Base-by-base conservation (phyloP, 1,284 basidiomycete genomes). In the Malassezia vespertilionis region DNA sequence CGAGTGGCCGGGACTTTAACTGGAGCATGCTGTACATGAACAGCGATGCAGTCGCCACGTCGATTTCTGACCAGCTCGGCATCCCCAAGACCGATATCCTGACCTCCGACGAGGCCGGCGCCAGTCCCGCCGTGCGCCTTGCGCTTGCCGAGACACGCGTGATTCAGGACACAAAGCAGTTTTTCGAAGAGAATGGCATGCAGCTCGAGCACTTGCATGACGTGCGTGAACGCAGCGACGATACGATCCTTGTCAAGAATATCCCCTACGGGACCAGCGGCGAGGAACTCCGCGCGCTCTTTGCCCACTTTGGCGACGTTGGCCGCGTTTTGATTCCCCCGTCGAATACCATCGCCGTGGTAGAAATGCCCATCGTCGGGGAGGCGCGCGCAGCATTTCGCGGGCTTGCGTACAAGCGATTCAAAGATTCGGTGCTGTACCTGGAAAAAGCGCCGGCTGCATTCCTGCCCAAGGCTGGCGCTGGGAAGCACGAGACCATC, bases 11-110 rank as follows among this genome's bases (percentile, higher is more conserved):
- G 58, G 86, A 87, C 53, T 90, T 95, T 65, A 93, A 91, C 72
- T 97, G 91, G 91, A 82, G 82, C 35, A 85, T 87, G 76, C 72
- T 96, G 53, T 96, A 91, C 69, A 91, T 96, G 87, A 96, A 93
- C 76, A 88, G 83, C 54, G 86, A 91, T 65, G 86, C 87, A 9
- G 86, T 90, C 0, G 81, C 82, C 0, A 80, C 82, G 2, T 86
- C 84, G 4, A 79, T 90, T 22, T 84, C 87, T 1, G 80, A 82
- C 54, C 78, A 86, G 9, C 80, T 90, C 74, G 82, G 79, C 42
- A 79, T 90, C 30, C 74, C 81, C 31, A 96, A 97, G 74, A 74
- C 86, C 1, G 83, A 89, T 32, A 83, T 96, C 27, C 76, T 95
- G 44, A 84, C 86, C 35, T 57, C 63, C 0, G 51, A 57, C 5